Evolutionary conservation across 2,329 filamentous ascomycete species (phyloP), one percentile per base, ranked within the genome.

Genomic region (Lecanoromycetidae sp.): DNA sequence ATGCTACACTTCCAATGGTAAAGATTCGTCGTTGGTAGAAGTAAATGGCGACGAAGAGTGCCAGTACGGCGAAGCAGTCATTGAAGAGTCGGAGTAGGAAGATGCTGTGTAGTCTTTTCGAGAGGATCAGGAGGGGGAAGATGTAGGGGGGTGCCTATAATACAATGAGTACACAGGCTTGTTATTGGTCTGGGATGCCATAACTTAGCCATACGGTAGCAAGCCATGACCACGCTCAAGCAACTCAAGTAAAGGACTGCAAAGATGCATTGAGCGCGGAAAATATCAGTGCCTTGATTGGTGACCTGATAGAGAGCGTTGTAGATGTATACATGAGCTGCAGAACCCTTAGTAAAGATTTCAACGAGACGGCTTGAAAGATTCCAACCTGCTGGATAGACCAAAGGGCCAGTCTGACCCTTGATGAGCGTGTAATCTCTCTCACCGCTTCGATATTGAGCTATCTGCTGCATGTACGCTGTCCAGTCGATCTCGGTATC

Each of bases 401-500:
- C 91, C 42, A 96, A 73, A 3, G 91, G 91, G 25, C 49, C 91
- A 0, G 91, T 98, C 50, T 79, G 82, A 56, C 91, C 91, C 60
- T 82, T 76, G 61, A 98, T 88, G 49, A 80, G 75, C 51, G 77
- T 78, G 64, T 98, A 98, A 65, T 95, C 82, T 61, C 84, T 79
- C 70, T 96, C 88, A 59, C 91, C 91, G 15, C 77, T 72, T 37
- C 88, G 68, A 59, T 83, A 91, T 57, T 88, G 80, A 33, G 75
- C 67, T 36, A 96, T 74, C 60, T 98, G 91, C 62, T 95, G 76
- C 88, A 98, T 96, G 65, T 98, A 98, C 0, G 91, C 87, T 50
- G 75, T 76, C 90, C 90, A 98, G 67, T 98, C 91, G 60, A 98
- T 98, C 65, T 98, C 91, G 35, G 91, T 98, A 63, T 98, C 91